phyloP scores from a whole-genome alignment of 495 filamentous ascomycete genomes.

The Elasticomyces elasticus region DNA sequence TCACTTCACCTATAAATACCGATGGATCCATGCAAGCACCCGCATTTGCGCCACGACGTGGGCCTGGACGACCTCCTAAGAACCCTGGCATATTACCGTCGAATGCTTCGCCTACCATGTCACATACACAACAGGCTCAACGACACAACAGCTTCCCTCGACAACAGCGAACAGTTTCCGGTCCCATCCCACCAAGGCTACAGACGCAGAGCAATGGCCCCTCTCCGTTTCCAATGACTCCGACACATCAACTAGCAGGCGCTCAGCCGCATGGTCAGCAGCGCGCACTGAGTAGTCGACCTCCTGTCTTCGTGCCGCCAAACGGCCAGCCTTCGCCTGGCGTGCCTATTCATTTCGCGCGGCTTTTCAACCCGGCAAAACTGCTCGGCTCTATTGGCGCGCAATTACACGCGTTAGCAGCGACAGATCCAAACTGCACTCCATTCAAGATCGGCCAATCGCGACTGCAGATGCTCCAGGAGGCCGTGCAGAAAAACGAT shows the following conservation, averaged over 20 bases:
- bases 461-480: constrained; percentile 11
- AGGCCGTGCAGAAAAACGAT: constrained; percentile 15
- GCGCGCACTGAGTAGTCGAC: background rate
- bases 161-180: too few relatives aligned
- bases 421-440: background rate
- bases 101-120: background rate
- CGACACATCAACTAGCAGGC: background rate
- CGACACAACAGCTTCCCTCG: background rate
- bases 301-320: background rate
- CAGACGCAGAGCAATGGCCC: constrained; percentile 1
- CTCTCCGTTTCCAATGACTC: too few relatives aligned
- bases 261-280: constrained; percentile 1
- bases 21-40: background rate
- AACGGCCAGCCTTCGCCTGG: background rate
- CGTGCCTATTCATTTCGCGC: background rate
- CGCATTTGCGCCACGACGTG: background rate
- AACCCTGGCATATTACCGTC: background rate
- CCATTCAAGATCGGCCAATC: background rate
- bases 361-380: background rate
- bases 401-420: background rate
- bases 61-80: constrained; percentile 1
- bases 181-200: background rate
- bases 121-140: background rate
- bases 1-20: background rate
- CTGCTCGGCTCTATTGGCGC: background rate